Evolutionary conservation across 1,139 yeast genomes (phyloP).

Genomic region (Martiniozyma asiatica): DNA sequence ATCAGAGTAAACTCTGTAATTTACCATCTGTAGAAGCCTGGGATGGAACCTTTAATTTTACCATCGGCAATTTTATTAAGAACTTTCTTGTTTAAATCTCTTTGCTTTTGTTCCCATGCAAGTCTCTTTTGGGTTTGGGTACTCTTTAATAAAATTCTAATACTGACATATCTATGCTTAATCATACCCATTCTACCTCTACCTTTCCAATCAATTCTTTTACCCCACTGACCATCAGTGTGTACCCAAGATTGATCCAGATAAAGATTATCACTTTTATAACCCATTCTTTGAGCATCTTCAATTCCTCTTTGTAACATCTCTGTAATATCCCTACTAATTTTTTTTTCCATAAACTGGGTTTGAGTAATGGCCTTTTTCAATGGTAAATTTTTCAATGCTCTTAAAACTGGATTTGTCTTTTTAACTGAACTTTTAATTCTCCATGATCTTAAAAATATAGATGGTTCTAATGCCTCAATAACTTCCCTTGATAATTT

Average conservation of each 20-base stretch:
- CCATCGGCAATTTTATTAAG: constrained; percentile 27
- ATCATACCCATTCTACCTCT: constrained; percentile 83
- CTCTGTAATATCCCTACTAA: constrained; percentile 70
- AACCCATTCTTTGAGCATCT: constrained; percentile 51
- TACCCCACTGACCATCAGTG: constrained; percentile 66
- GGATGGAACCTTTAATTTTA: constrained; percentile 31
- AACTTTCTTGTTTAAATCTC: constrained; percentile 30
- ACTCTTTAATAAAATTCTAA: constrained; percentile 64
- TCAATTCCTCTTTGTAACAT: constrained; percentile 61
- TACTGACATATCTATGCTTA: constrained; percentile 67
- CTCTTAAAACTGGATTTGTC: constrained; percentile 69
- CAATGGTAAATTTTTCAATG: constrained; percentile 55
- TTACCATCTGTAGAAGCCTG: constrained; percentile 42
- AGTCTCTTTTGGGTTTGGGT: constrained; percentile 49
- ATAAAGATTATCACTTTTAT: constrained; percentile 52
- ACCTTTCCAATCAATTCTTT: constrained; percentile 75
- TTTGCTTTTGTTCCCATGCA: constrained; percentile 42
- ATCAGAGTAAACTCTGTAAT: no score
- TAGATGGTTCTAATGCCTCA: constrained; percentile 72
- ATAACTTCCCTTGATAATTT: constrained; percentile 53
- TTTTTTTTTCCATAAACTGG: constrained; percentile 74
- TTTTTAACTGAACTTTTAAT: constrained; percentile 80
- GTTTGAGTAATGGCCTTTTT: constrained; percentile 83
- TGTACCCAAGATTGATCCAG: constrained; percentile 87
- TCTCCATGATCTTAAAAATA: constrained; percentile 66